Evolutionary conservation across 768 basidiomycete species (phyloP), one percentile per base, ranked within the genome.

Genomic region (Jaapia argillacea): DNA sequence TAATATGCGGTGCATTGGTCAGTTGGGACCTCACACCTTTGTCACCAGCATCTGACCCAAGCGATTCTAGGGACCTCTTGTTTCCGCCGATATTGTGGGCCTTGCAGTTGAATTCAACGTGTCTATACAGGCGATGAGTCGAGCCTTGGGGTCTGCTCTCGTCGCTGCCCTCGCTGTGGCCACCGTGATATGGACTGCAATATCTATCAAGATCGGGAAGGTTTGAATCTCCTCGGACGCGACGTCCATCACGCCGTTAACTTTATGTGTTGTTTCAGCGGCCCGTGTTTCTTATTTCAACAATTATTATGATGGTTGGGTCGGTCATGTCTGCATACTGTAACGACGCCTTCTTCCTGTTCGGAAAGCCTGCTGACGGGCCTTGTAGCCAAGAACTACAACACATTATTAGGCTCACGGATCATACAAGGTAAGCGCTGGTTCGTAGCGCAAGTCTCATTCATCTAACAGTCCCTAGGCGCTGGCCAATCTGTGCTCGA

Each of bases 1-100:
- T 48, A 14, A 47, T 53, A 10, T 48, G 48, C 22, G 52, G 52
- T 13, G 52, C 47, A 6, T 28, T 47, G 28, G 49, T 46, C 2
- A 40, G 40, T 4, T 41, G 45, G 42, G 41, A n/a, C n/a, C n/a
- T n/a, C n/a, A n/a, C n/a, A n/a, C n/a, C n/a, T n/a, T n/a, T n/a
- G n/a, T n/a, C n/a, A n/a, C n/a, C 21, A 4, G 26, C 3, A 16
- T 12, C 14, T 41, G 18, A 41, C 5, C 18, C 4, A 24, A 6
- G 10, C n/a, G 6, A 24, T 16, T 41, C 13, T n/a, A 41, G 40
- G 42, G 42, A 40, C 42, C 42, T 13, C 42, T 43, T 6, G 42
- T 43, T n/a, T 43, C 41, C 5, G 43, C 44, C 1, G 51, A 42
- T 20, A 31, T 48, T 16, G 24, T 38, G 7, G 35, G 36, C n/a